Percentiles rank a stretch among this genome's conserved stretches.
These are phyloP conservation scores for Linderina pennispora DNA, from an alignment of 192 early-diverging fungal genomes.

Conservation along the genomic window DNA sequence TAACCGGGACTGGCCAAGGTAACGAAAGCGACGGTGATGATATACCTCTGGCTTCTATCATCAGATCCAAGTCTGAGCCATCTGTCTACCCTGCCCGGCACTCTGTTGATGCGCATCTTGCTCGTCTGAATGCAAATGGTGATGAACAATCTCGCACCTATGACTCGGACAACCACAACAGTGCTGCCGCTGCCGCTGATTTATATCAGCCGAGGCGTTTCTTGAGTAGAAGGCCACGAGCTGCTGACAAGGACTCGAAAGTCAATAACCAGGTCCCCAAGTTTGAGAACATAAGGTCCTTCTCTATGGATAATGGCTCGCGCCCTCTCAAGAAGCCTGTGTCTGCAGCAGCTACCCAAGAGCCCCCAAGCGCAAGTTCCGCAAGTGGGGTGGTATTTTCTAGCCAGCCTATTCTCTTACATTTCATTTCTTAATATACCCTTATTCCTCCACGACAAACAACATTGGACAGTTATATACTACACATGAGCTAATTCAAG, in stretches of 20 bases:
- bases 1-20: background rate
- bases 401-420: no score
- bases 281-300: conserved; percentile 8
- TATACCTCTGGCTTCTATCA: conserved; percentile 28
- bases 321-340: background rate
- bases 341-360: background rate
- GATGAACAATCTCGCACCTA: conserved; percentile 6
- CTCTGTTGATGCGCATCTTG: conserved; percentile 3
- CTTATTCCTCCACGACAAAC: no score
- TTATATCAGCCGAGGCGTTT: conserved; percentile 1
- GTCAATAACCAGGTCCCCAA: background rate
- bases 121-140: background rate
- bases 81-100: conserved; percentile 2
- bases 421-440: no score
- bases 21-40: conserved; percentile 26
- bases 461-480: no score
- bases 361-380: conserved; percentile 11
- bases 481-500: no score
- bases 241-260: background rate
- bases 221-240: conserved; percentile 4
- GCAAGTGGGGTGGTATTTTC: conserved; percentile 21
- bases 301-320: conserved; percentile 13
- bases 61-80: conserved; percentile 36
- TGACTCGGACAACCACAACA: background rate
- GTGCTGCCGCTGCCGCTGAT: background rate